These are phyloP conservation scores for Rutstroemia sp. DNA, from an alignment of 2,329 filamentous ascomycete genomes.

Conservation along the genomic window DNA sequence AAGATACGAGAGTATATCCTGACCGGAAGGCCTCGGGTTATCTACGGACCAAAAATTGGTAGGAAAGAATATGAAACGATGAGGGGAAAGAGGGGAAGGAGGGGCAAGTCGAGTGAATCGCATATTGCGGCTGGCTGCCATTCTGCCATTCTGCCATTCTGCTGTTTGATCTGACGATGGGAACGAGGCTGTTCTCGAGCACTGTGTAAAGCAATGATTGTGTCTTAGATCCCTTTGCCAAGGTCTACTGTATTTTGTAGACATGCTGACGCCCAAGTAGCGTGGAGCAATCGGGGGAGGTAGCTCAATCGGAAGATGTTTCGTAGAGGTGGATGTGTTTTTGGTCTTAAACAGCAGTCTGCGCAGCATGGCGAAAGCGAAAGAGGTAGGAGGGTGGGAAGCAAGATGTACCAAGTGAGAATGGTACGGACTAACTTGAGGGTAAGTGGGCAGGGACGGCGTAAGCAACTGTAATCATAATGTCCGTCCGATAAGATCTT, in stretches of 20 bases:
- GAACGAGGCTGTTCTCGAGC: background rate
- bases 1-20: background rate
- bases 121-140: conserved; percentile 4
- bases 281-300: background rate
- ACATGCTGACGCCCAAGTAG: background rate
- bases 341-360: background rate
- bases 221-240: conserved; percentile 8
- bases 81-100: conserved; percentile 4
- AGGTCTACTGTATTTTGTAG: background rate
- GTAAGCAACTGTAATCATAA: background rate
- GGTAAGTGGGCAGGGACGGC: background rate
- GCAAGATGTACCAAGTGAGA: background rate
- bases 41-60: background rate
- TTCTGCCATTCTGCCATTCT: background rate
- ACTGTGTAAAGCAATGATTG: background rate
- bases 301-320: background rate
- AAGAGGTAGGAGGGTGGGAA: background rate
- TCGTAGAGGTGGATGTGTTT: background rate
- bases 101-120: conserved; percentile 1
- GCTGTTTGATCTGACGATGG: background rate
- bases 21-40: background rate
- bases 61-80: background rate
- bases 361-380: too few species aligned
- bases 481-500: background rate
- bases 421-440: background rate